Evolutionary conservation across 2,329 filamentous ascomycete species (phyloP).

Genomic region (Diaporthe helianthi): DNA sequence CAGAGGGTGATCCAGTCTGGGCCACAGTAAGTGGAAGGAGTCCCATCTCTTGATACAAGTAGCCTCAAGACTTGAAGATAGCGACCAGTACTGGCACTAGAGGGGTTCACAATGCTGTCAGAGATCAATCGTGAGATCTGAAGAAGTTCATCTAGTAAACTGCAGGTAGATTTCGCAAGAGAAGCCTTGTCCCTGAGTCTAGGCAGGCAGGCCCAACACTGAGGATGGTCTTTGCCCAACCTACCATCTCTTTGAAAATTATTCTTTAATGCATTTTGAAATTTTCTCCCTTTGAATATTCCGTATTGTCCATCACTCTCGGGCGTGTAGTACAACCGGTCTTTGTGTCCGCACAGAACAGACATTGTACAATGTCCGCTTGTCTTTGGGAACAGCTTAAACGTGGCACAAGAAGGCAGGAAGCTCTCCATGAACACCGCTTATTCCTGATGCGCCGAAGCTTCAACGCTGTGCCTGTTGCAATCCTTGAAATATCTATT

Average conservation of each 20-base stretch:
- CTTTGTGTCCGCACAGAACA: neutral
- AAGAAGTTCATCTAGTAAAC: neutral
- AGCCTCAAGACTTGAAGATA: neutral
- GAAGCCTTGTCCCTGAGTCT: neutral
- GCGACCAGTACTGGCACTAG: neutral
- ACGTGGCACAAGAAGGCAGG: neutral
- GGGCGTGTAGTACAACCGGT: neutral
- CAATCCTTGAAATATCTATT: too few relatives aligned
- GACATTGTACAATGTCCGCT: neutral
- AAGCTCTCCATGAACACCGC: neutral
- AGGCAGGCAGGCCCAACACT: too few relatives aligned
- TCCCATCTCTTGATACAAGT: neutral
- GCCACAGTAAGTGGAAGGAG: neutral
- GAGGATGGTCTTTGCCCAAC: too few relatives aligned
- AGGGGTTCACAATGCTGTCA: neutral
- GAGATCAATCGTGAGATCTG: neutral
- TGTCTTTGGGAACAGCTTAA: neutral
- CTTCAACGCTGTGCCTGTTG: slow-evolving; percentile 54
- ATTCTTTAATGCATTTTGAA: neutral
- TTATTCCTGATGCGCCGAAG: slow-evolving; percentile 38
- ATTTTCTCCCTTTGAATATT: neutral
- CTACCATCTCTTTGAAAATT: neutral
- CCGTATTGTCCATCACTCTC: neutral
- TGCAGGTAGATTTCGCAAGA: neutral
- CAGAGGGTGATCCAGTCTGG: neutral